phyloP scores from a whole-genome alignment of 2,329 filamentous ascomycete genomes.

The Alternaria infectoria region DNA sequence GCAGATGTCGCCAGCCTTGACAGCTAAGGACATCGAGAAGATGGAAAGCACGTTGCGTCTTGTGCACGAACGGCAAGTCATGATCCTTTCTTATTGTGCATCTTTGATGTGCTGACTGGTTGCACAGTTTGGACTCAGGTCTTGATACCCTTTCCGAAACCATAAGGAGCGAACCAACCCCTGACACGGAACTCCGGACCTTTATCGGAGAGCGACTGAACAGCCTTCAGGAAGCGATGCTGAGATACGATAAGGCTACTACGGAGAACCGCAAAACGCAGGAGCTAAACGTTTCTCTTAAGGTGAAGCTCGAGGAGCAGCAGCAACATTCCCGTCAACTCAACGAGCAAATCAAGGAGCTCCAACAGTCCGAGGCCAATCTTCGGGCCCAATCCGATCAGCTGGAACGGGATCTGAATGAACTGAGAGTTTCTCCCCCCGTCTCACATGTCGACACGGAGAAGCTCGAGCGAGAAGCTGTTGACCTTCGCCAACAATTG shows the following conservation, averaged over 20 bases:
- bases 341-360: constrained; percentile 8
- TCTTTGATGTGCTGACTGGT: constrained; percentile 5
- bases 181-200: constrained; percentile 11
- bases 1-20: constrained; percentile 22
- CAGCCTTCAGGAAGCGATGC: constrained; percentile 21
- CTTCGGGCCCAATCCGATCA: constrained; percentile 12
- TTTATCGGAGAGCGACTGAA: constrained; percentile 24
- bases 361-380: constrained; percentile 16
- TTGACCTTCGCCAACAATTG: constrained; percentile 19
- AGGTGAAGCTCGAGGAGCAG: constrained; percentile 21
- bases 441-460: background rate
- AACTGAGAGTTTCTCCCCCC: constrained; percentile 7
- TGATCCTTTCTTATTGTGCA: background rate
- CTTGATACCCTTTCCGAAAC: constrained; percentile 14
- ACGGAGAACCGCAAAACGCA: constrained; percentile 17
- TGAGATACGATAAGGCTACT: constrained; percentile 27
- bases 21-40: constrained; percentile 26
- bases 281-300: constrained; percentile 21
- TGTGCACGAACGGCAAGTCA: constrained; percentile 29
- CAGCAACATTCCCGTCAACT: constrained; percentile 20
- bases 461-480: constrained; percentile 12
- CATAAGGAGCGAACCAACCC: background rate
- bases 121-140: constrained; percentile 25
- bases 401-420: constrained; percentile 23
- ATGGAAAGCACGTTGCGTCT: constrained; percentile 31